Percentiles rank a stretch among this genome's conserved stretches.
Conservation (phyloP, 2,329 filamentous ascomycete genomes). For the Penicillium sp. region DNA sequence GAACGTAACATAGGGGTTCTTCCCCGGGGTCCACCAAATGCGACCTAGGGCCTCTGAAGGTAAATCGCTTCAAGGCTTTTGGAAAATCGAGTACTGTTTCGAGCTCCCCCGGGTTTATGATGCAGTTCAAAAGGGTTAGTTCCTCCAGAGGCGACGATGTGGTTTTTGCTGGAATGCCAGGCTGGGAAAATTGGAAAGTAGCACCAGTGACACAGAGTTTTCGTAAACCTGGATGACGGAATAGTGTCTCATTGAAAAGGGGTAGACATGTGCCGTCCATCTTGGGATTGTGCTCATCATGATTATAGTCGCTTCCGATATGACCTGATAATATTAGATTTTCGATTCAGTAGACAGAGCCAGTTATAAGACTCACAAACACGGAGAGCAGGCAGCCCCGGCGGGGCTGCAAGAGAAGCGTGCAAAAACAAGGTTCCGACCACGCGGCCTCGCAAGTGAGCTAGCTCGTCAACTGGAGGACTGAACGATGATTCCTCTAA, state of each 20-base stretch:
- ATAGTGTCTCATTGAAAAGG: neutral
- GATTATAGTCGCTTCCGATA: conserved; percentile 4
- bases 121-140: conserved; percentile 6
- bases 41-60: neutral
- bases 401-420: neutral
- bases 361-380: neutral
- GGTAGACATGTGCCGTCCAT: neutral
- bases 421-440: neutral
- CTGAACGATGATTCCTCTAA: neutral
- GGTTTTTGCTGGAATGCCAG: too few relatives aligned
- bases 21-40: too few relatives aligned
- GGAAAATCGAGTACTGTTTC: neutral
- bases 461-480: neutral
- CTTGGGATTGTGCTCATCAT: neutral
- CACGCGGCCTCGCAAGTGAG: neutral
- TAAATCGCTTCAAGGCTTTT: conserved; percentile 5
- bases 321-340: conserved; percentile 3
- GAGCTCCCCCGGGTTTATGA: neutral
- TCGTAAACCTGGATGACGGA: conserved; percentile 2
- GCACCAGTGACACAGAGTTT: conserved; percentile 7
- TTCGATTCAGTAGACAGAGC: neutral
- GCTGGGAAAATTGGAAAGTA: neutral
- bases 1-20: neutral
- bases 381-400: neutral
- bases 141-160: conserved; percentile 6